These are phyloP conservation scores for Nemophila menziesii DNA, from an alignment of 257 asterid genomes.

Conservation along the genomic window DNA sequence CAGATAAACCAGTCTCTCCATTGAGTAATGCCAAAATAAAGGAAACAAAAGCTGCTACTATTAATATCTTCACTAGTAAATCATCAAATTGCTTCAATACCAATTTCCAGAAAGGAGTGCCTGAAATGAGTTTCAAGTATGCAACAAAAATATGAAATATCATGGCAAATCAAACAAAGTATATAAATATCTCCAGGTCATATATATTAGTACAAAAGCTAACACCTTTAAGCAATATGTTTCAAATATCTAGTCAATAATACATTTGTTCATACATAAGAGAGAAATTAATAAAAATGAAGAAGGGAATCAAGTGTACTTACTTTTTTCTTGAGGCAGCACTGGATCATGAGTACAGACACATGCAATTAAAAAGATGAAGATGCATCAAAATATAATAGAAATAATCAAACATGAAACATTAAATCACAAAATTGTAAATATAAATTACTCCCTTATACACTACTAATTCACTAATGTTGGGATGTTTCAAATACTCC, in stretches of 20 bases:
- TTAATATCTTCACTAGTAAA: slow-evolving; percentile 92
- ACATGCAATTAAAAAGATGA: slow-evolving; percentile 39
- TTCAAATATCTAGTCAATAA: not conserved
- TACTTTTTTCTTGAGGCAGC: slow-evolving; percentile 90
- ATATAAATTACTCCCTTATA: not conserved
- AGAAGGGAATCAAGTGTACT: slow-evolving; percentile 18
- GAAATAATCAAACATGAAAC: slow-evolving; percentile 11
- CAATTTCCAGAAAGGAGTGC: slow-evolving; percentile 90
- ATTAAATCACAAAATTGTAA: not conserved
- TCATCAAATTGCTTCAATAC: slow-evolving; percentile 97
- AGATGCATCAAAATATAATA: slow-evolving; percentile 12
- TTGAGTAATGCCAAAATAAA: slow-evolving; percentile 81
- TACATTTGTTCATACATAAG: no score
- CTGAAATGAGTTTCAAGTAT: slow-evolving; percentile 30
- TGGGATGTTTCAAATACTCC: no score
- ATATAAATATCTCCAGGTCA: not conserved
- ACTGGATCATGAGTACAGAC: slow-evolving; percentile 41
- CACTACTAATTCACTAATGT: no score
- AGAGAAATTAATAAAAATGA: slow-evolving; percentile 8
- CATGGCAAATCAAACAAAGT: not conserved
- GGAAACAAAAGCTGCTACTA: slow-evolving; percentile 85
- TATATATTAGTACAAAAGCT: no score
- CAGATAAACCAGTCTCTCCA: slow-evolving; percentile 95
- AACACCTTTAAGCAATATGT: not conserved
- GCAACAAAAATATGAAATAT: slow-evolving; percentile 2